Evolutionary conservation across 805 yeast genomes (phyloP).

Genomic region (Metschnikowia peoriensis): DNA sequence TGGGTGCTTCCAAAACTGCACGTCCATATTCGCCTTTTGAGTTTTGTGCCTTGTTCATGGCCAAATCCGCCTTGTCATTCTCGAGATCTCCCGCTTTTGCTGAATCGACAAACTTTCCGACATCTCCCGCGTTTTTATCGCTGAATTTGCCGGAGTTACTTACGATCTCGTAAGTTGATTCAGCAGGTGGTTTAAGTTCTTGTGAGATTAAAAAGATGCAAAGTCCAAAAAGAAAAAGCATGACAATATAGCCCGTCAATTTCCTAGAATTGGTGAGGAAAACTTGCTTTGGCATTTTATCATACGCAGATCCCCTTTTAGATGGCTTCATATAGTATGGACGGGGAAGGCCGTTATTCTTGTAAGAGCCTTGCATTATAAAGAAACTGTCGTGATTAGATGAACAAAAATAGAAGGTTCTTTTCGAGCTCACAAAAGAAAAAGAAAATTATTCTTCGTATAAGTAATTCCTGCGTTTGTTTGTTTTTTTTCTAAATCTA

Average conservation of each 20-base stretch:
- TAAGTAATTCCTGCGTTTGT: too few species aligned
- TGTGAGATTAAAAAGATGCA: constrained; percentile 37
- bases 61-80: constrained; percentile 33
- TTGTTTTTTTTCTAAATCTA: not conserved
- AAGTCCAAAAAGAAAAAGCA: constrained; percentile 34
- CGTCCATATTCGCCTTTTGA: constrained; percentile 39
- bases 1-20: constrained; percentile 44
- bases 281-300: constrained; percentile 28
- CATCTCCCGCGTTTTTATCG: constrained; percentile 24
- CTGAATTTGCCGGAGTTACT: constrained; percentile 5
- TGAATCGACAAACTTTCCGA: constrained; percentile 28
- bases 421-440: not conserved
- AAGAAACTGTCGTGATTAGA: not conserved
- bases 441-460: not conserved
- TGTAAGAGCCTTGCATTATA: constrained; percentile 44
- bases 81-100: constrained; percentile 33
- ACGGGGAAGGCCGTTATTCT: constrained; percentile 42
- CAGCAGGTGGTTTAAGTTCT: constrained; percentile 30
- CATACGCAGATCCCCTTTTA: constrained; percentile 36
- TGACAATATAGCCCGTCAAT: constrained; percentile 35
- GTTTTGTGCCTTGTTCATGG: constrained; percentile 37
- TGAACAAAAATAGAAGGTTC: not conserved
- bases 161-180: constrained; percentile 28
- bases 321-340: constrained; percentile 48
- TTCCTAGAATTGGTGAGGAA: constrained; percentile 40